Base-by-base conservation (phyloP, 352 stramenopile genomes). In the Pythium guiyangense region DNA sequence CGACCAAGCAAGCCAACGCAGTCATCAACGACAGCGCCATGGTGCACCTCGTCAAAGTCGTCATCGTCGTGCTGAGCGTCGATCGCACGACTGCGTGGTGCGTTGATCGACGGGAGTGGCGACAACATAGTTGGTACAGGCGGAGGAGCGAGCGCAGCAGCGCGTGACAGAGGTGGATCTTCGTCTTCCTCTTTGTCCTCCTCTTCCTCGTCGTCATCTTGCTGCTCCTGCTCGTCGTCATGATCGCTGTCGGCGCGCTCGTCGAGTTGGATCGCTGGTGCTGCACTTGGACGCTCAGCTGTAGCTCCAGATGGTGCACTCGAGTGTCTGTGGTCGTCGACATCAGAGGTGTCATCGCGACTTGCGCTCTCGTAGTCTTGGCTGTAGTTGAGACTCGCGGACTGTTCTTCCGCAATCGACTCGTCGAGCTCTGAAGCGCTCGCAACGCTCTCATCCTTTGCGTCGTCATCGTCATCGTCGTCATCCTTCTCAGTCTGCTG, bases 401-500 rank as follows among this genome's bases (percentile, higher is more conserved):
- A 64, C 22, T 61, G 62, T 17, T 78, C 70, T 1, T 67, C 60
- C 3, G 59, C 70, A 18, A 83, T 71, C 20, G 78, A 89, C 47
- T 88, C 74, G 27, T 74, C 76, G 9, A 84, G 46, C 43, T 88
- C 79, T 0, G 77, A 90, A 6, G 52, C 74, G 59, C 76, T 88
- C 25, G 62, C 64, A 4, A 86, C 59, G 20, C 86, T 77, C 55
- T 88, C 77, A 2, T 60, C 70, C 57, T 84, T 71, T 37, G 72
- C 84, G 12, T 69, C 73, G 27, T 84, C 74, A 6, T 79, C 65
- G 6, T 60, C 71, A 12, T 67, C 65, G 25, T 84, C 76, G 3
- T 69, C 70, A n/a, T 60, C 65, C 12, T 66, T 60, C n/a, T 52
- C 59, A 15, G 66, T 60, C 2, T 65, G 48, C 17, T 58, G 39